Percentiles rank a stretch among this genome's conserved stretches.
Evolutionary conservation across 805 yeast species (phyloP).

Genomic region (Vanderwaltozyma yarrowii): DNA sequence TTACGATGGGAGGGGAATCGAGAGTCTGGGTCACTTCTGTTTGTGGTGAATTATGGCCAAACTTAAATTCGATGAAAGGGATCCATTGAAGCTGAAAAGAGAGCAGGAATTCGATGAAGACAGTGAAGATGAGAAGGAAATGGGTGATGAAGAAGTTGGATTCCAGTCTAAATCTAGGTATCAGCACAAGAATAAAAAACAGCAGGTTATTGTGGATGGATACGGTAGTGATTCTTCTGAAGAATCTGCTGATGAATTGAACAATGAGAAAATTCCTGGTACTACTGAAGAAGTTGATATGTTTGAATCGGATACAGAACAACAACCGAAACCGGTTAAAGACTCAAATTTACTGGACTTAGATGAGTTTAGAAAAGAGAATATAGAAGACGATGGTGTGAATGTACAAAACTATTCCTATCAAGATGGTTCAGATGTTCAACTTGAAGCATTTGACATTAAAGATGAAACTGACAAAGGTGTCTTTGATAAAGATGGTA

Average conservation of each 20-base stretch:
- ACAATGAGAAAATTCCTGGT: background rate
- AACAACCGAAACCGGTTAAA: background rate
- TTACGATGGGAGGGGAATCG: too few species aligned
- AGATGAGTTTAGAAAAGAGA: constrained; percentile 18
- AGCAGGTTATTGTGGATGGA: background rate
- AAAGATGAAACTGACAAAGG: constrained; percentile 42
- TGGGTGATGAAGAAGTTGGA: background rate
- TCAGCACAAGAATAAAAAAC: background rate
- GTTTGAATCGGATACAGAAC: background rate
- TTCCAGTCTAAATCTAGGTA: background rate
- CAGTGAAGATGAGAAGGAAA: background rate
- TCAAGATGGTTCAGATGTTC: too few species aligned
- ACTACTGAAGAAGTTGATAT: too few species aligned
- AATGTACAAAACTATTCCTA: too few species aligned
- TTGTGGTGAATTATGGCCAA: background rate
- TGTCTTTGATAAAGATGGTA: constrained; percentile 40
- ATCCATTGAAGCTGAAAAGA: background rate
- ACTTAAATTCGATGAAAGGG: background rate
- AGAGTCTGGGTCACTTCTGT: too few species aligned
- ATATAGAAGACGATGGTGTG: constrained; percentile 2
- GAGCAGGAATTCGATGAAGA: background rate
- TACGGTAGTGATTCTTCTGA: constrained; percentile 1
- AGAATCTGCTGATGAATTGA: background rate
- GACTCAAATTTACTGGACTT: constrained; percentile 8
- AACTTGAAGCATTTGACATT: constrained; percentile 44